A percentile compares a stretch with the other conserved stretches of the same genome.
Conservation (phyloP, 345 rosid species). For the Lumnitzera racemosa region DNA sequence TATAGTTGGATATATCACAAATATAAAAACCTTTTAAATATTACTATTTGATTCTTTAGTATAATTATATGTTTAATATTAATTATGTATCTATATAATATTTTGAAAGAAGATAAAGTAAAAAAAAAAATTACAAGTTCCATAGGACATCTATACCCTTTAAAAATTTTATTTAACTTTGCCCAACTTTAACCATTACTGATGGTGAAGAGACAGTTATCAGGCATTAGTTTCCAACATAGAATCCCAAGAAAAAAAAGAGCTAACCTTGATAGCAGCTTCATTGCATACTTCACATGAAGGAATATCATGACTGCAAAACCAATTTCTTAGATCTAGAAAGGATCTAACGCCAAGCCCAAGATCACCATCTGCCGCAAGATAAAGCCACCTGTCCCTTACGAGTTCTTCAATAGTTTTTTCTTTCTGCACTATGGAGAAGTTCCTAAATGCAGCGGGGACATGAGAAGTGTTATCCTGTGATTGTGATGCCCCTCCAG, state of each 20-base stretch:
- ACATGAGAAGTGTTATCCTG: constrained; percentile 30
- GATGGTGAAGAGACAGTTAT: too few relatives aligned
- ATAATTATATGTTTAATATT: too few relatives aligned
- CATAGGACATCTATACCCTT: too few relatives aligned
- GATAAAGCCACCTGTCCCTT: constrained; percentile 69
- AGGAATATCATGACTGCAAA: constrained; percentile 60
- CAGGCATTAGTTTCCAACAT: background rate
- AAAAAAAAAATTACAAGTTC: too few relatives aligned
- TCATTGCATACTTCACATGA: constrained; percentile 88
- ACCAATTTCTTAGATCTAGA: constrained; percentile 83
- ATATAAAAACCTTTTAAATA: too few relatives aligned
- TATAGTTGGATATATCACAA: too few relatives aligned
- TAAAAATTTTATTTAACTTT: too few relatives aligned
- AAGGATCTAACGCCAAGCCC: constrained; percentile 80
- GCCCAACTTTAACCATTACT: too few relatives aligned
- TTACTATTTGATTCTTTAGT: too few relatives aligned
- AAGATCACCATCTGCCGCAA: constrained; percentile 44
- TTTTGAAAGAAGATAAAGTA: too few relatives aligned
- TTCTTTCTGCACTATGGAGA: constrained; percentile 76
- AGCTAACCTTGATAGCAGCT: constrained; percentile 74
- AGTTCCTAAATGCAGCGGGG: constrained; percentile 74
- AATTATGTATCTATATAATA: too few relatives aligned
- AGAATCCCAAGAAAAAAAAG: constrained; percentile 5
- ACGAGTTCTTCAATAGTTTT: constrained; percentile 67
- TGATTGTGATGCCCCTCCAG: constrained; percentile 28